These are phyloP conservation scores for Erythrobasidium hasegawianum DNA, from an alignment of 1,284 basidiomycete species.

Conservation along the genomic window DNA sequence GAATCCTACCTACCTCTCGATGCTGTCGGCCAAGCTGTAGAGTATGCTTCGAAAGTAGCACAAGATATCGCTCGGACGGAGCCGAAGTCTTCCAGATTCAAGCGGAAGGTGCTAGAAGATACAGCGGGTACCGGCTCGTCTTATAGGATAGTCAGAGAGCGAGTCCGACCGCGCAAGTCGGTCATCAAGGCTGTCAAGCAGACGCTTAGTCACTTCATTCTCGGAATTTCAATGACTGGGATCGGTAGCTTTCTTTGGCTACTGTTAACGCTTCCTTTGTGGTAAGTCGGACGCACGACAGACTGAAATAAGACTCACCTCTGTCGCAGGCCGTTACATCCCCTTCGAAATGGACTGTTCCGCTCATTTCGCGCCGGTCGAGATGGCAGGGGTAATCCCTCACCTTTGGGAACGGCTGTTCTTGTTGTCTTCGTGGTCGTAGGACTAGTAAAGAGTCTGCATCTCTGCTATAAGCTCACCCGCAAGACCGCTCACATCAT, in stretches of 20 bases:
- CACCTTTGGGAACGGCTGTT: conserved; percentile 25
- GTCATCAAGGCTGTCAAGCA: conserved; percentile 3
- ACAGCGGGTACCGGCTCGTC: conserved; percentile 7
- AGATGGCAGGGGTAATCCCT: conserved; percentile 7
- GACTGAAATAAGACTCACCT: background rate
- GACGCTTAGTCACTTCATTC: conserved; percentile 4
- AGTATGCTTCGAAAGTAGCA: conserved; percentile 18
- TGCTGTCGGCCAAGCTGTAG: conserved; percentile 31
- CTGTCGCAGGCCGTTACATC: conserved; percentile 21
- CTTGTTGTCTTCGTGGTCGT: conserved; percentile 30
- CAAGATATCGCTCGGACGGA: conserved; percentile 7
- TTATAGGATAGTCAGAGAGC: conserved; percentile 20
- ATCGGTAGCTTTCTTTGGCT: conserved; percentile 34
- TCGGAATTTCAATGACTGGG: conserved; percentile 30
- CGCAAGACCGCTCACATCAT: conserved; percentile 19
- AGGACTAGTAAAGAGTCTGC: conserved; percentile 26
- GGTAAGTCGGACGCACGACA: background rate
- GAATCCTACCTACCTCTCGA: conserved; percentile 21
- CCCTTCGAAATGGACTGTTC: conserved; percentile 26
- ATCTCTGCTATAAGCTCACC: conserved; percentile 28
- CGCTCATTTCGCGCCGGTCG: conserved; percentile 15
- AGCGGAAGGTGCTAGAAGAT: background rate
- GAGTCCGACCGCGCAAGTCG: background rate
- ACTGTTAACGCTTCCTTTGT: conserved; percentile 21
- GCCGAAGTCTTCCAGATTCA: background rate